Evolutionary conservation across 148 eudicot species (phyloP), one percentile per base, ranked within the genome.

Genomic region (Arbutus unedo): DNA sequence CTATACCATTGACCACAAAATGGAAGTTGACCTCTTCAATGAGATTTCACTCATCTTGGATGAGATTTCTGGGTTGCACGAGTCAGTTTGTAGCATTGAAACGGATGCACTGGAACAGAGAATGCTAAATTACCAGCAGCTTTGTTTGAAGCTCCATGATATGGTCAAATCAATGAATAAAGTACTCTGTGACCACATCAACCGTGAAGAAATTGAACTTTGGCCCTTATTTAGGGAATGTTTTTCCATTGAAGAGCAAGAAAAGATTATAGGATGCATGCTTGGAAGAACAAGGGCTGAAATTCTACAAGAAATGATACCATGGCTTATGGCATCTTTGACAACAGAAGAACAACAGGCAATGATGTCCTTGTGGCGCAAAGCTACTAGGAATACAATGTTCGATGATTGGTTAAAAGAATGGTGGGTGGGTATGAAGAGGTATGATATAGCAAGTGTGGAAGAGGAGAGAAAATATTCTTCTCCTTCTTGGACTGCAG

Each of bases 251-350:
- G 90, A 92, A 81, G 99, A 97, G 90, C 98, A 97, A 86, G 95
- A 93, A 81, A 91, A 90, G 82, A 91, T 94, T 54, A 87, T 93
- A 53, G 99, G 93, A 41, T 71, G 82, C 79, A 93, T 97, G 91
- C 93, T 97, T 81, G 99, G 99, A 78, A 93, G 93, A 87, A 91
- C 92, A 79, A 85, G 90, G 86, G 96, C 94, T 78, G 96, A 92
- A 72, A 84, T 85, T 85, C 88, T 97, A 71, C 96, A 93, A 80
- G 89, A 92, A 84, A 91, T 94, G 91, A 93, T 97, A 83, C 91
- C 90, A 13, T 97, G 99, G 99, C 86, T 97, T 75, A 85, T 90
- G 92, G 90, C 90, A 79, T 88, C 84, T 84, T 84, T 97, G 82
- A 88, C 91, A 23, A 79, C 82, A 23, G 97, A 92, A 47, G 99